These are phyloP conservation scores for Drechmeria coniospora DNA, from an alignment of 2,329 filamentous ascomycete genomes.

Conservation along the genomic window DNA sequence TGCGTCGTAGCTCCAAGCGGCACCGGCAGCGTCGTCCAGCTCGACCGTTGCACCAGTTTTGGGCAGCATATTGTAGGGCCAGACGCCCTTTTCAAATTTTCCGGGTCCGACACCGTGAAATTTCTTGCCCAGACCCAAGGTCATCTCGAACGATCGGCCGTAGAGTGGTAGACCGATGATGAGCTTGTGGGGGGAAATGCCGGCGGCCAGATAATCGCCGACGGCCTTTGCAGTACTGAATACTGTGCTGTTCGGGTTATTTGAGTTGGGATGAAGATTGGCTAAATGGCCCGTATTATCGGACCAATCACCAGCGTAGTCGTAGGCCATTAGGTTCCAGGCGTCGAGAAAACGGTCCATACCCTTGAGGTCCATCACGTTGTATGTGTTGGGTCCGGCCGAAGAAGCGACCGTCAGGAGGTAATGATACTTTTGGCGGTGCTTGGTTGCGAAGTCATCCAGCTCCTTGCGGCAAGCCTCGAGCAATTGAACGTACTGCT, in stretches of 20 bases:
- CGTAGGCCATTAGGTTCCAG: slow-evolving; percentile 54
- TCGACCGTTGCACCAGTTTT: slow-evolving; percentile 37
- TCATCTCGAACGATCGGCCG: slow-evolving; percentile 58
- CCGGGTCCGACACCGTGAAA: slow-evolving; percentile 51
- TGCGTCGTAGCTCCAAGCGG: slow-evolving; percentile 58
- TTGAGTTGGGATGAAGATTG: slow-evolving; percentile 44
- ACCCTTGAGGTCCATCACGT: slow-evolving; percentile 30
- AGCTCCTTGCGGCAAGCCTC: slow-evolving; percentile 27
- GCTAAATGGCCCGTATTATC: slow-evolving; percentile 48
- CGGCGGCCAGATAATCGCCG: slow-evolving; percentile 30
- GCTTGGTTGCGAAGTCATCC: slow-evolving; percentile 22
- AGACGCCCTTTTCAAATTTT: slow-evolving; percentile 43
- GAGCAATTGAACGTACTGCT: slow-evolving; percentile 26
- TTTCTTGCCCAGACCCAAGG: slow-evolving; percentile 46
- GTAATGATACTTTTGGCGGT: slow-evolving; percentile 29
- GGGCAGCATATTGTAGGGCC: slow-evolving; percentile 61
- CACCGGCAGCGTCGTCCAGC: slow-evolving; percentile 41
- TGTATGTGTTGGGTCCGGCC: slow-evolving; percentile 32
- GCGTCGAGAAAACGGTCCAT: slow-evolving; percentile 43
- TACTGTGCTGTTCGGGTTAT: slow-evolving; percentile 43
- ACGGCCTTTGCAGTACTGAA: slow-evolving; percentile 55
- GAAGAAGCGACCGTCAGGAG: slow-evolving; percentile 34
- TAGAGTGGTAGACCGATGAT: slow-evolving; percentile 66
- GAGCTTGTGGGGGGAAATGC: slow-evolving; percentile 48
- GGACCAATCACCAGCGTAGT: slow-evolving; percentile 57